These are phyloP conservation scores for Alternaria brassicicola DNA, from an alignment of 2,329 filamentous ascomycete genomes.

Conservation along the genomic window DNA sequence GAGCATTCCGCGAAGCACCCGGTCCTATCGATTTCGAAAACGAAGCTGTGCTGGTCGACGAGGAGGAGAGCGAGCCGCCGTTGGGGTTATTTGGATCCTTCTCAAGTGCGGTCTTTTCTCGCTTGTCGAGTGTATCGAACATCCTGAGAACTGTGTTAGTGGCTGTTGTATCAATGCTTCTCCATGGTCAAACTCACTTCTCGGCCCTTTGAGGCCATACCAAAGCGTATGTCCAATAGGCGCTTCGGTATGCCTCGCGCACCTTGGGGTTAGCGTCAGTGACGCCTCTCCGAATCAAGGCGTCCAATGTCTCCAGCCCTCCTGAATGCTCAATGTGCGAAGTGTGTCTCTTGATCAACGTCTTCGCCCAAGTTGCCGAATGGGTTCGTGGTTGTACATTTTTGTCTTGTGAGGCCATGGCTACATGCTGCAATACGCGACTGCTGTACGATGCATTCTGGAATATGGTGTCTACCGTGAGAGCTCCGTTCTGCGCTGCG, in stretches of 20 bases:
- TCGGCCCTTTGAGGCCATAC: conserved; percentile 82
- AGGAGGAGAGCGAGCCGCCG: conserved; percentile 54
- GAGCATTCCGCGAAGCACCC: conserved; percentile 59
- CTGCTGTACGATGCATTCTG: conserved; percentile 78
- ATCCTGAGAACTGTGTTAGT: conserved; percentile 61
- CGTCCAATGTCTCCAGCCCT: conserved; percentile 81
- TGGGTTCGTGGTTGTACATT: conserved; percentile 86
- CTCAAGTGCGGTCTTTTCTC: conserved; percentile 78
- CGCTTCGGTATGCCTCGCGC: conserved; percentile 80
- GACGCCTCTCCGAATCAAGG: conserved; percentile 88
- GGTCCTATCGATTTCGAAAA: conserved; percentile 57
- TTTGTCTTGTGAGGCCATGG: conserved; percentile 84
- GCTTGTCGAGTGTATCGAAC: conserved; percentile 76
- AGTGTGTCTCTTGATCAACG: conserved; percentile 81
- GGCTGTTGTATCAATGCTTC: background rate
- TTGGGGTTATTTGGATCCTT: conserved; percentile 86
- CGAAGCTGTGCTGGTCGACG: conserved; percentile 55
- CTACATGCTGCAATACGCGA: conserved; percentile 85
- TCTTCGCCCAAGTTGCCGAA: conserved; percentile 82
- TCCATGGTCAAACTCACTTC: conserved; percentile 57
- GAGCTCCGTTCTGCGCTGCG: conserved; percentile 79
- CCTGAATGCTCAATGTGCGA: conserved; percentile 82
- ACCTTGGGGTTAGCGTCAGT: conserved; percentile 88
- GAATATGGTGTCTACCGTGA: conserved; percentile 80
- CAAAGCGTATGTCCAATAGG: conserved; percentile 82